Conservation (phyloP, 2,329 filamentous ascomycete genomes). For the Colletotrichum eleusines region DNA sequence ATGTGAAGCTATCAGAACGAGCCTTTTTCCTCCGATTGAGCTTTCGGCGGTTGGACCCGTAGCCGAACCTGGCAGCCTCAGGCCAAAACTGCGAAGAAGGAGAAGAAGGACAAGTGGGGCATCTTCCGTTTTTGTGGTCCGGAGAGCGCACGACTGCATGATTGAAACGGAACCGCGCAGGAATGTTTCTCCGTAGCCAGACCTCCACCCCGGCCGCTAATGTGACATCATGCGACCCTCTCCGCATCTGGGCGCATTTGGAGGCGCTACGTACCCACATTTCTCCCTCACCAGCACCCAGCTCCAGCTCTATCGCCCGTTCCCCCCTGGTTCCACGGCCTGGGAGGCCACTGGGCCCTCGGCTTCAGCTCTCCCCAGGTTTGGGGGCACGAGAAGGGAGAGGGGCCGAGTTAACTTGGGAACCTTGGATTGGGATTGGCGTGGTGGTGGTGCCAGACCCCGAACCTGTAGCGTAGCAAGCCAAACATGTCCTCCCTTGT, state of each 20-base stretch:
- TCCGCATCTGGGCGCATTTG: slow-evolving; percentile 41
- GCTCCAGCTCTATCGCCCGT: slow-evolving; percentile 27
- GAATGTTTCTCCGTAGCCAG: slow-evolving; percentile 15
- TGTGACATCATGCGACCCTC: slow-evolving; percentile 41
- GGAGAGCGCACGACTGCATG: neutral
- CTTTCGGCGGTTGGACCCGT: slow-evolving; percentile 51
- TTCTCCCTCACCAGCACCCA: slow-evolving; percentile 6
- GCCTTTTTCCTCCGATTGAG: slow-evolving; percentile 54
- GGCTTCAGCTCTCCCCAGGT: slow-evolving; percentile 41
- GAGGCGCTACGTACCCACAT: slow-evolving; percentile 34
- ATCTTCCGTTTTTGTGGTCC: slow-evolving; percentile 2
- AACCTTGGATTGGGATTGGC: slow-evolving; percentile 20
- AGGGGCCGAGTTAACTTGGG: slow-evolving; percentile 13
- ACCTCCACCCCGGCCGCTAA: slow-evolving; percentile 13
- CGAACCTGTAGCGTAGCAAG: slow-evolving; percentile 28
- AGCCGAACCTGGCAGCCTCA: slow-evolving; percentile 51
- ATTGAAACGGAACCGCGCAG: neutral
- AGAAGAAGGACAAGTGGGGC: neutral
- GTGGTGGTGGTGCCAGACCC: slow-evolving; percentile 33
- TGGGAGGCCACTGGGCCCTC: slow-evolving; percentile 2
- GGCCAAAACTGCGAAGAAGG: slow-evolving; percentile 18
- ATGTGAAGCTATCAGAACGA: slow-evolving; percentile 54
- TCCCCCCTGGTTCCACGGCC: slow-evolving; percentile 2
- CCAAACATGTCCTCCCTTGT: slow-evolving; percentile 31
- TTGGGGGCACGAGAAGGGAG: slow-evolving; percentile 5